phyloP scores from a whole-genome alignment of 2,329 filamentous ascomycete genomes.

The Pyrenochaeta sp. region DNA sequence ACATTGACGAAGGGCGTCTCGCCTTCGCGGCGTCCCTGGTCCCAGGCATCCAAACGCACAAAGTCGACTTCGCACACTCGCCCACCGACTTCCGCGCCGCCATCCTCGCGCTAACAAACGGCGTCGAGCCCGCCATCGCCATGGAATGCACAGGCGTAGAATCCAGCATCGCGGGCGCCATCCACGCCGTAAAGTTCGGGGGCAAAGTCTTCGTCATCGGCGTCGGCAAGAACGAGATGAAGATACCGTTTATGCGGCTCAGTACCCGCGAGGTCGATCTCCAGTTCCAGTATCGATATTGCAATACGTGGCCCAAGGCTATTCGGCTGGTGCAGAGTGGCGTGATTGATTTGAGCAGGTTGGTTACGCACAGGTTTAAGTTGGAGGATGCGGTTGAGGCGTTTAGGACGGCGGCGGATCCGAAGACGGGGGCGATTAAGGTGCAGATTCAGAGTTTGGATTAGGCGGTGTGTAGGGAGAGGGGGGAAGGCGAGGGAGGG shows the following conservation, averaged over 20 bases:
- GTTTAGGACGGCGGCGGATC: conserved; percentile 86
- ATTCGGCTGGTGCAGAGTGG: conserved; percentile 87
- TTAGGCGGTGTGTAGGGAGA: too few relatives aligned
- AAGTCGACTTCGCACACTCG: conserved; percentile 68
- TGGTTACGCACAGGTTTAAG: conserved; percentile 86
- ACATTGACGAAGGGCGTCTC: conserved; percentile 87
- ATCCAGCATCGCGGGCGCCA: conserved; percentile 82
- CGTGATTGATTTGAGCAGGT: conserved; percentile 77
- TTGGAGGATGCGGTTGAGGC: conserved; percentile 88
- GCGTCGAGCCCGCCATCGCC: conserved; percentile 79
- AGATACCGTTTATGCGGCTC: conserved; percentile 91
- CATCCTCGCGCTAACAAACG: conserved; percentile 71
- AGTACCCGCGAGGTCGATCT: conserved; percentile 92
- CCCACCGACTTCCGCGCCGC: conserved; percentile 75
- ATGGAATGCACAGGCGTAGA: conserved; percentile 97
- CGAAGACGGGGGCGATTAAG: conserved; percentile 95
- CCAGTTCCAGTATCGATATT: conserved; percentile 96
- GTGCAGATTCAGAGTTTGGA: conserved; percentile 82
- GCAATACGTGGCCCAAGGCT: conserved; percentile 94
- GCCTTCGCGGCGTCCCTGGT: conserved; percentile 84
- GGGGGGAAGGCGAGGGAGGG: too few relatives aligned
- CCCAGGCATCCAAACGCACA: conserved; percentile 80
- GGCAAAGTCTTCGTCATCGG: conserved; percentile 97
- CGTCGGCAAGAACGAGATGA: conserved; percentile 94
- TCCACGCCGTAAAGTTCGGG: conserved; percentile 92